These are phyloP conservation scores for Exophiala sp. DNA, from an alignment of 2,329 filamentous ascomycete genomes.

Conservation along the genomic window DNA sequence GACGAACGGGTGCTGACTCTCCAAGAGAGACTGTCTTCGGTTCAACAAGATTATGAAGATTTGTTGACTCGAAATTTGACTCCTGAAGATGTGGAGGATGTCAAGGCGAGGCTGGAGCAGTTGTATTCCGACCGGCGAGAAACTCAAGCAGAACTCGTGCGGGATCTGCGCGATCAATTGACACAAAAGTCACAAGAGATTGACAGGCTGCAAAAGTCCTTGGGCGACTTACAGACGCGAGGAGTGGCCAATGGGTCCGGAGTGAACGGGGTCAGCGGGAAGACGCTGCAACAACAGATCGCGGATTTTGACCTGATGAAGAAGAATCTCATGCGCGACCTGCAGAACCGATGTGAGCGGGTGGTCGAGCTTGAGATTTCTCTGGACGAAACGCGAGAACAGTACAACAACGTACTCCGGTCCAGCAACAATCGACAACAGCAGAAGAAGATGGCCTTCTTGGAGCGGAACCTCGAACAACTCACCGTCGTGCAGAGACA, in stretches of 20 bases:
- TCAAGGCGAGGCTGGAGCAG: conserved; percentile 72
- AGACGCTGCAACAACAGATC: conserved; percentile 95
- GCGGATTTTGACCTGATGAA: conserved; percentile 99
- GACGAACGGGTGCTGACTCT: conserved; percentile 64
- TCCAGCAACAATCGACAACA: conserved; percentile 97
- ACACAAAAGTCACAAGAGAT: conserved; percentile 75
- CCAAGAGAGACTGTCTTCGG: conserved; percentile 64
- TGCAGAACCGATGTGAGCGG: conserved; percentile 96
- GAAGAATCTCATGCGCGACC: conserved; percentile 97
- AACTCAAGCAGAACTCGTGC: conserved; percentile 64
- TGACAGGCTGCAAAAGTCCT: conserved; percentile 68
- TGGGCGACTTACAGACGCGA: conserved; percentile 71
- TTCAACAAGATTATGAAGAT: conserved; percentile 80
- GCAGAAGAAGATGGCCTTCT: conserved; percentile 99
- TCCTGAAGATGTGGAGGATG: conserved; percentile 72
- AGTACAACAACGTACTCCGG: conserved; percentile 97
- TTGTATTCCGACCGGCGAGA: conserved; percentile 70
- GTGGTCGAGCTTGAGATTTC: conserved; percentile 98
- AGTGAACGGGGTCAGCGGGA: conserved; percentile 64
- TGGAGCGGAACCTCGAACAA: conserved; percentile 96
- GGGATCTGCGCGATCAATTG: conserved; percentile 71
- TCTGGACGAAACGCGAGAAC: conserved; percentile 91
- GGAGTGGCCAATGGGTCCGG: conserved; percentile 39
- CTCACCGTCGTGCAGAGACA: conserved; percentile 95
- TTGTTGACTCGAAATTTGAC: conserved; percentile 72